Evolutionary conservation across 257 asterid species (phyloP).

Genomic region (Jacaranda mimosifolia): DNA sequence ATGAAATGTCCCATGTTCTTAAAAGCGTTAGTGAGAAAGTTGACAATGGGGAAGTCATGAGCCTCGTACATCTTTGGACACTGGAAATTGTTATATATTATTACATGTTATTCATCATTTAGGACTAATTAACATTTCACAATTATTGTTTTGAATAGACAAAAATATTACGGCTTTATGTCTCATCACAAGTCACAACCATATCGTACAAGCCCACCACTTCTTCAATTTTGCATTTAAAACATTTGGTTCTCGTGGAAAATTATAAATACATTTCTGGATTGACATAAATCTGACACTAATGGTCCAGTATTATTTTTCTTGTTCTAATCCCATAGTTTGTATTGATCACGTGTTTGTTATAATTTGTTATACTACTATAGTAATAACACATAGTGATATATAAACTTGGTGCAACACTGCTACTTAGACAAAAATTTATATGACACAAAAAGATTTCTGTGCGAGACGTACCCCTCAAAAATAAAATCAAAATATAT

Average conservation of each 20-base stretch:
- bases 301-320: too few relatives aligned
- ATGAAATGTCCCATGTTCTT: slow-evolving; percentile 20
- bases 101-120: neutral
- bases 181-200: neutral
- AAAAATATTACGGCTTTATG: neutral
- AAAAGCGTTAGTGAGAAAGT: neutral
- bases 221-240: neutral
- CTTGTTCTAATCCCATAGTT: too few relatives aligned
- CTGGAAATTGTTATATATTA: neutral
- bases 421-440: too few relatives aligned
- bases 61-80: neutral
- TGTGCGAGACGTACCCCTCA: too few relatives aligned
- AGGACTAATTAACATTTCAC: neutral
- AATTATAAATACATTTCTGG: neutral
- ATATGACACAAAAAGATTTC: too few relatives aligned
- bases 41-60: slow-evolving; percentile 16
- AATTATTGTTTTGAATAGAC: neutral
- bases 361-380: too few relatives aligned
- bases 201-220: slow-evolving; percentile 1
- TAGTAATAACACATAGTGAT: too few relatives aligned
- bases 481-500: too few relatives aligned
- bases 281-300: too few relatives aligned
- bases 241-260: slow-evolving; percentile 11
- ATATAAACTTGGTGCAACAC: too few relatives aligned
- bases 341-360: too few relatives aligned